A percentile compares a stretch with the other conserved stretches of the same genome.
These are phyloP conservation scores for Pseudozyma hubeiensis DNA, from an alignment of 1,284 basidiomycete genomes.

Conservation along the genomic window DNA sequence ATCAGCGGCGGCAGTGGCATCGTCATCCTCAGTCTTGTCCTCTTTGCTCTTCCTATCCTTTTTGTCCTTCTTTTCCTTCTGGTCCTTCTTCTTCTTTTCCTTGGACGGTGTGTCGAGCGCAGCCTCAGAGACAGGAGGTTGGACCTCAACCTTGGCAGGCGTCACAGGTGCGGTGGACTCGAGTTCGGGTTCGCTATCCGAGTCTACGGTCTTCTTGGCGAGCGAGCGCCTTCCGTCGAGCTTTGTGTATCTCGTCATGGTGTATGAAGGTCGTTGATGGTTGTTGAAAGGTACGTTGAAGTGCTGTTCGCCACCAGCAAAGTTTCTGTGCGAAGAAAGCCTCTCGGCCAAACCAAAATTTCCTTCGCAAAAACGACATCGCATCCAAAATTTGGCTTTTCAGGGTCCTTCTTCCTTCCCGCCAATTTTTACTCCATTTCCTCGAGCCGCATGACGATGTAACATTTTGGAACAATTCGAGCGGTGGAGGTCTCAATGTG, in stretches of 20 bases:
- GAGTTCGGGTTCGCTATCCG: conserved; percentile 38
- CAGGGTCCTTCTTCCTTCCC: conserved; percentile 20
- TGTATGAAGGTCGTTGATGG: background rate
- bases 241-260: conserved; percentile 62
- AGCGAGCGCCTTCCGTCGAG: conserved; percentile 51
- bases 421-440: background rate
- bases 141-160: conserved; percentile 14
- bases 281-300: background rate
- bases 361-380: conserved; percentile 5
- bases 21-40: background rate
- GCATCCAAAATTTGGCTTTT: background rate
- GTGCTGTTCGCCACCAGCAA: background rate
- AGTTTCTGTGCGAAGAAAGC: conserved; percentile 1
- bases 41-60: conserved; percentile 20
- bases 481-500: conserved; percentile 11
- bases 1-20: background rate
- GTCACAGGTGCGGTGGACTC: conserved; percentile 14
- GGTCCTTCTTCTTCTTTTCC: conserved; percentile 29
- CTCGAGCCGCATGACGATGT: background rate
- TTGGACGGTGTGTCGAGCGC: conserved; percentile 16
- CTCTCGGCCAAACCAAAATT: conserved; percentile 15
- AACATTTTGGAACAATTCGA: conserved; percentile 2
- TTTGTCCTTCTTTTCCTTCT: conserved; percentile 31
- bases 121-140: conserved; percentile 2
- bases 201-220: conserved; percentile 42